These are phyloP conservation scores for Mallotus nudiflorus DNA, from an alignment of 345 rosid genomes.

Conservation along the genomic window DNA sequence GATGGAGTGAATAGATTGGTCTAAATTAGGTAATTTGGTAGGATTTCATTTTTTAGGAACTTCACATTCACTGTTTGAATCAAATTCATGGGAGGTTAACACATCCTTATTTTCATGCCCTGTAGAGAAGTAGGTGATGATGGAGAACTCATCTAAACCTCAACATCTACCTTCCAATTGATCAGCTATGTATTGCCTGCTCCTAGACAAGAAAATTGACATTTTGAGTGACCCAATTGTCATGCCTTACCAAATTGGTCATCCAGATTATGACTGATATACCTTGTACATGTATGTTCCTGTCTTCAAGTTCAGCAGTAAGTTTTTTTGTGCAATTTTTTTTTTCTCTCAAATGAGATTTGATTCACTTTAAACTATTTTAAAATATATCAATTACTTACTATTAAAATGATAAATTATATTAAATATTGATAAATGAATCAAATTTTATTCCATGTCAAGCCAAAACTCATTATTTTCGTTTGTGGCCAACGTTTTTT, in stretches of 20 bases:
- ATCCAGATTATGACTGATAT: neutral
- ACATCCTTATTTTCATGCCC: neutral
- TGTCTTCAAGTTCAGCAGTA: neutral
- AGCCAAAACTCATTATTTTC: too few relatives aligned
- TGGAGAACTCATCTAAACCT: neutral
- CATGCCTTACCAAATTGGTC: neutral
- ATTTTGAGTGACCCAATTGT: neutral
- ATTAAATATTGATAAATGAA: too few relatives aligned
- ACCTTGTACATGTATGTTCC: too few relatives aligned
- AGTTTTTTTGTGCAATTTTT: neutral
- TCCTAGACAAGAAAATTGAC: too few relatives aligned
- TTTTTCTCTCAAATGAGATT: neutral
- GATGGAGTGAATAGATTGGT: neutral
- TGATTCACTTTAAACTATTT: too few relatives aligned
- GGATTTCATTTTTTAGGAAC: neutral
- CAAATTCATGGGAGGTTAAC: neutral
- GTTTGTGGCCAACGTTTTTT: too few relatives aligned
- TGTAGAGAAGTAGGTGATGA: neutral
- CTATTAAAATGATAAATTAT: too few relatives aligned
- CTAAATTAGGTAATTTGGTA: neutral
- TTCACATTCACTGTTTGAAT: neutral
- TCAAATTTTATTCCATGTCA: too few relatives aligned
- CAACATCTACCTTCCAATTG: too few relatives aligned
- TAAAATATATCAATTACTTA: too few relatives aligned
- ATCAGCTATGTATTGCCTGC: too few relatives aligned